These are phyloP conservation scores for Cynanchum wilfordii DNA, from an alignment of 257 asterid species.

Conservation along the genomic window DNA sequence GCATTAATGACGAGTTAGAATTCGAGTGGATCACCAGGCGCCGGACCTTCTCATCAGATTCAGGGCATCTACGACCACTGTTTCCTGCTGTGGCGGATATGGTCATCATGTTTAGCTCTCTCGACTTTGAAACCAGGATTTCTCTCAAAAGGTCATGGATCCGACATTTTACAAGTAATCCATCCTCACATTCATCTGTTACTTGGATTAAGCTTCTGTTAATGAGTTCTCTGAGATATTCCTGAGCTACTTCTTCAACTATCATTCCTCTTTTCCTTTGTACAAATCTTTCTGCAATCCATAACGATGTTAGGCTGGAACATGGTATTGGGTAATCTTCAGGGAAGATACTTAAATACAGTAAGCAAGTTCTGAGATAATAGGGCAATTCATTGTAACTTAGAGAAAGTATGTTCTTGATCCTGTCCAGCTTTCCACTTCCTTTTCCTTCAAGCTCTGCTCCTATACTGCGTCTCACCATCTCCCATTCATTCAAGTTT, in stretches of 20 bases:
- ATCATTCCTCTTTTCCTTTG: conserved; percentile 11
- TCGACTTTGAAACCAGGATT: conserved; percentile 2
- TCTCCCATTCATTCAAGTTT: conserved; percentile 20
- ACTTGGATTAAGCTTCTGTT: conserved; percentile 30
- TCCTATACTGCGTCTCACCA: conserved; percentile 11
- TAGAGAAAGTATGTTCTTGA: conserved; percentile 14
- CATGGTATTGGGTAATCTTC: conserved; percentile 14
- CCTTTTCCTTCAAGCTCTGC: conserved; percentile 21
- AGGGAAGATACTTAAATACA: conserved; percentile 25
- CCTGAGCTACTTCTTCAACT: conserved; percentile 23
- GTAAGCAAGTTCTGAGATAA: conserved; percentile 24
- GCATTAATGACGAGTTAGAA: neutral
- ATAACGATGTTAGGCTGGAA: conserved; percentile 16
- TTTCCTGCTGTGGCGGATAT: neutral
- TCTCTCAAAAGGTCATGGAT: conserved; percentile 24
- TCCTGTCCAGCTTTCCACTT: conserved; percentile 11
- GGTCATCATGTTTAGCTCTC: conserved; percentile 1
- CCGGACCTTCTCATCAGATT: conserved; percentile 6
- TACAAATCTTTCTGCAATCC: conserved; percentile 37
- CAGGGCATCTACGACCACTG: neutral
- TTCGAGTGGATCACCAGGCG: conserved; percentile 1
- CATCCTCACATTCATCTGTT: neutral
- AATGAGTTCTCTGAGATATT: conserved; percentile 22
- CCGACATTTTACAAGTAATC: conserved; percentile 10
- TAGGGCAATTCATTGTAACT: conserved; percentile 26